Evolutionary conservation across 148 eudicot genomes (phyloP), one percentile per base, ranked within the genome.

Genomic region (Pouteria glomerata): DNA sequence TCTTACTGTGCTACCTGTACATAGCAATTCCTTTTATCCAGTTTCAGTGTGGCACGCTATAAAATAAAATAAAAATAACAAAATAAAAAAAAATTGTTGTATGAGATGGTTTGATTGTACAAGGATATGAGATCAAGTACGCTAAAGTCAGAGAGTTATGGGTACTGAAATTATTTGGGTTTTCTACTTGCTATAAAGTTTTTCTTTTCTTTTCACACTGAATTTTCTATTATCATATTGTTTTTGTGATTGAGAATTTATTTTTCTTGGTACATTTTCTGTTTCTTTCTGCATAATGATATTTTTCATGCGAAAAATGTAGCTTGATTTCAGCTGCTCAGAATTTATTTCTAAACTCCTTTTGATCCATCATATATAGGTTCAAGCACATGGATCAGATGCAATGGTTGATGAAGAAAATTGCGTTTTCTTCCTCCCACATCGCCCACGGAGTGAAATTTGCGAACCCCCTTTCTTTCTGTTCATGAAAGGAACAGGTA

Each of bases 401-500:
- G 98, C 94, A 39, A 93, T 93, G 97, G 92, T 90, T 35, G 98
- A 93, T 52, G 98, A 93, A 82, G 97, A 93, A 72, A 87, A 89
- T 66, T 93, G 98, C 77, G 95, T 90, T 8, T 93, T 93, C 83
- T 93, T 93, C 82, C 91, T 93, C 44, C 98, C 98, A 59, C 97
- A 93, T 73, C 89, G 88, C 34, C 98, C 98, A 67, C 84, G 98
- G 77, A 74, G 91, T 55, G 80, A 87, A 81, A 87, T 93, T 26
- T 70, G 83, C 10, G 89, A 79, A 50, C 87, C 86, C 57, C 97
- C 98, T 0, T 79, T 90, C 77, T 93, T 93, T 77, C 92, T 93
- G 55, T 93, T 93, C 87, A 93, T 93, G 98, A 93, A 93, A 81
- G 98, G 98, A 70, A 93, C 96, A 70, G 96, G 96, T 90, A 76